Conservation (phyloP, 2,329 filamentous ascomycete genomes). For the Penicillium sclerotigenum region DNA sequence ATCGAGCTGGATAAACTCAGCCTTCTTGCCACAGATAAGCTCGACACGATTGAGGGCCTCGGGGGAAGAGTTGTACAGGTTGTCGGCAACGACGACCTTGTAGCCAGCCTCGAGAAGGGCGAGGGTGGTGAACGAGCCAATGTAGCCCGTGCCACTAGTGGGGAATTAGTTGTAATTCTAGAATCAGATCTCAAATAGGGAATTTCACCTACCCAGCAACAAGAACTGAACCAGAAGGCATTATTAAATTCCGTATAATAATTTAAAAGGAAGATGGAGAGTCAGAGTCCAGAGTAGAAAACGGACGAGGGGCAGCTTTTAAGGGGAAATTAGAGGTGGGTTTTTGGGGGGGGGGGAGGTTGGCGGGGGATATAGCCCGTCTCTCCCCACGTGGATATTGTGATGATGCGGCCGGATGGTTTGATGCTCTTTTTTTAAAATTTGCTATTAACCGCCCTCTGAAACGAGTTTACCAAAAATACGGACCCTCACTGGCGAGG, state of each 20-base stretch:
- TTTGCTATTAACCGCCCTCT: no score
- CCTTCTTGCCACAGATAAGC: conserved; percentile 83
- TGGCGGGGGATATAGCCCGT: conserved; percentile 2
- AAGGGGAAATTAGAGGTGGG: conserved; percentile 13
- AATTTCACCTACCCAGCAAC: conserved; percentile 73
- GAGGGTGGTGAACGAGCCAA: conserved; percentile 93
- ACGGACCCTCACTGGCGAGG: no score
- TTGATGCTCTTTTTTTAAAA: background rate
- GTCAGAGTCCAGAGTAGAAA: background rate
- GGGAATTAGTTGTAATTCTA: conserved; percentile 27
- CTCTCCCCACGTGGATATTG: conserved; percentile 1
- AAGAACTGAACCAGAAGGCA: conserved; percentile 83
- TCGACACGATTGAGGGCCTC: conserved; percentile 94
- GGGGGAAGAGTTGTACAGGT: conserved; percentile 91
- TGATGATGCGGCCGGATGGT: conserved; percentile 8
- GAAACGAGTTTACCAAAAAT: no score
- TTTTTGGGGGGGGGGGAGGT: no score
- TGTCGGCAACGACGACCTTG: conserved; percentile 95
- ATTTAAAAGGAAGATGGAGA: conserved; percentile 3
- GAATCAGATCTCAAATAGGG: conserved; percentile 9
- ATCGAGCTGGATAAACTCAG: conserved; percentile 80
- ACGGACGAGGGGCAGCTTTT: conserved; percentile 14
- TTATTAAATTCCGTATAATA: conserved; percentile 37
- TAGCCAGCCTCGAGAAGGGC: conserved; percentile 91
- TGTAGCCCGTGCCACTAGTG: conserved; percentile 86